Evolutionary conservation across 2,329 filamentous ascomycete genomes (phyloP).

Genomic region (Pestalotiopsis sp.): DNA sequence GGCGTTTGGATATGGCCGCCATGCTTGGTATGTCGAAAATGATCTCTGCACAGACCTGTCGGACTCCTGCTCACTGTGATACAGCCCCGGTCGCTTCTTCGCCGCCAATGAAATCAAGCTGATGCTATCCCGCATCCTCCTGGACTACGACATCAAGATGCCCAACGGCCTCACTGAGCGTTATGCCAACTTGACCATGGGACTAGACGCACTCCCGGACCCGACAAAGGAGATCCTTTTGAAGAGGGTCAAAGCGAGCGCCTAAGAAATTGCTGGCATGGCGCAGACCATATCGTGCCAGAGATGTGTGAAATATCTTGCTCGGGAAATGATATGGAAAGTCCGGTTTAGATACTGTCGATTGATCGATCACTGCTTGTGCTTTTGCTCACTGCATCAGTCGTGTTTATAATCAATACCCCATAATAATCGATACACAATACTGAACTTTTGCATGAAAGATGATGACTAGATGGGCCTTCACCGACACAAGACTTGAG

Average conservation of each 20-base stretch:
- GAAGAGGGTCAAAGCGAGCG: constrained; percentile 11
- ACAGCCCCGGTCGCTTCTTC: constrained; percentile 41
- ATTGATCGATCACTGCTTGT: neutral
- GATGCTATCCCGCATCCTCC: constrained; percentile 39
- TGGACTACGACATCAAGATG: constrained; percentile 39
- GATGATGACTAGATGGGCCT: neutral
- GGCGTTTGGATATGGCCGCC: constrained; percentile 42
- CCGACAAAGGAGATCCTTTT: constrained; percentile 8
- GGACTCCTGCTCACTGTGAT: neutral
- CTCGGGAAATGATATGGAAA: neutral
- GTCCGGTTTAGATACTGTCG: neutral
- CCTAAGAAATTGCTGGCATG: neutral
- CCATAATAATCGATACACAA: neutral
- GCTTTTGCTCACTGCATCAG: neutral
- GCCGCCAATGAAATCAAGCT: constrained; percentile 47
- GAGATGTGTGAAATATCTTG: neutral
- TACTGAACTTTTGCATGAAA: neutral
- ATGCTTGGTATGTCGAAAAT: constrained; percentile 30
- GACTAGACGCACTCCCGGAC: constrained; percentile 8
- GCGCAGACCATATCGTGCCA: neutral
- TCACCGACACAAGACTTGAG: neutral
- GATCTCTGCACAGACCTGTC: neutral
- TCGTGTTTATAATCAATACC: neutral
- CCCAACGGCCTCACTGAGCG: constrained; percentile 20
- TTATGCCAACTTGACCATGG: constrained; percentile 8